Percentiles rank a stretch among this genome's conserved stretches.
Evolutionary conservation across 108 stramenopile species (phyloP).

Genomic region (Conticribra weissflogii): DNA sequence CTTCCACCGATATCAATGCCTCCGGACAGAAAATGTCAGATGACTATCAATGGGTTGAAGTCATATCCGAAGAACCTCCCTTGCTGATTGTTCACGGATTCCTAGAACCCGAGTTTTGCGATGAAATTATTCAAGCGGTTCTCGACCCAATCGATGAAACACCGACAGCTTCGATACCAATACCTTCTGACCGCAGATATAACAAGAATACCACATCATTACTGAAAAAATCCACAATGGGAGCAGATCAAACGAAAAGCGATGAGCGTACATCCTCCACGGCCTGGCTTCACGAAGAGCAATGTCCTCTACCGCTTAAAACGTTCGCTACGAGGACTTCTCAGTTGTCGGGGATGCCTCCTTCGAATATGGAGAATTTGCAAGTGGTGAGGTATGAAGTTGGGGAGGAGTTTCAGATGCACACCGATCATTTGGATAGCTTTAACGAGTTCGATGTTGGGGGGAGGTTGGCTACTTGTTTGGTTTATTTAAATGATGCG

Average conservation of each 20-base stretch:
- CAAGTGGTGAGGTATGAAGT: slow-evolving; percentile 53
- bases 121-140: slow-evolving; percentile 36
- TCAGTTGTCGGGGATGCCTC: slow-evolving; percentile 36
- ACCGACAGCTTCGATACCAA: not conserved
- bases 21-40: not conserved
- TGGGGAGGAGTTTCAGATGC: slow-evolving; percentile 51
- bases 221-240: slow-evolving; percentile 46
- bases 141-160: slow-evolving; percentile 5
- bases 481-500: slow-evolving; percentile 48
- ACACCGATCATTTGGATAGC: slow-evolving; percentile 57
- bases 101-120: slow-evolving; percentile 16
- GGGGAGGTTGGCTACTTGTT: slow-evolving; percentile 51
- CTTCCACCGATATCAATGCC: not conserved
- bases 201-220: not conserved
- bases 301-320: slow-evolving; percentile 26
- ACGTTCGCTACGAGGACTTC: slow-evolving; percentile 31
- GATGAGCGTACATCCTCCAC: slow-evolving; percentile 43
- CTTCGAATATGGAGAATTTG: slow-evolving; percentile 51
- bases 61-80: slow-evolving; percentile 35
- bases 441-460: slow-evolving; percentile 54
- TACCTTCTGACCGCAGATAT: slow-evolving; percentile 2
- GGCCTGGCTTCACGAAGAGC: slow-evolving; percentile 44
- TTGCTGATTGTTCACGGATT: slow-evolving; percentile 29
- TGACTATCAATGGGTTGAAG: slow-evolving; percentile 25
- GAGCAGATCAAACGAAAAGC: slow-evolving; percentile 23